Evolutionary conservation across 2,329 filamentous ascomycete species (phyloP), one percentile per base, ranked within the genome.

Genomic region (Colletotrichum sp.): DNA sequence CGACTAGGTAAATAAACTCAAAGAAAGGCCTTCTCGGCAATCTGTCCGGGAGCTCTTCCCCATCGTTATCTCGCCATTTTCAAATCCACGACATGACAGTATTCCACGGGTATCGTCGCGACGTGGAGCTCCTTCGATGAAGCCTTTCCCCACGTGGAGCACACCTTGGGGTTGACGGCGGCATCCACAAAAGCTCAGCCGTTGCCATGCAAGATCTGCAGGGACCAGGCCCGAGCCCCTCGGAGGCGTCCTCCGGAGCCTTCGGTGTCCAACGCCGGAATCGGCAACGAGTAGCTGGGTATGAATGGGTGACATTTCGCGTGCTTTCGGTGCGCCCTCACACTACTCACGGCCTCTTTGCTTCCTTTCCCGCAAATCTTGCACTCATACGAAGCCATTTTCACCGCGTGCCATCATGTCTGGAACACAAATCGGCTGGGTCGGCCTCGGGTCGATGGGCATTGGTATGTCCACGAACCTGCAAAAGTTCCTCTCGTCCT

Each of bases 401-500:
- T 24, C 44, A 21, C 2, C 44, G 44, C n/a, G 44, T 0, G 6
- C 10, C 1, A n/a, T 3, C 16, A 69, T 72, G 71, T 55, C 71
- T n/a, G 21, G 28, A 62, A 69, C 13, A 55, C 71, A 72, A 52
- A n/a, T 72, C 13, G 71, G 64, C 9, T 72, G 71, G 71, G 34
- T 69, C 10, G 85, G 85, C 76, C 85, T 87, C 66, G 85, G 85
- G 30, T 87, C 85, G 49, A 87, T 87, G 85, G 85, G 85, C 76
- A 83, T 85, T 0, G 83, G 83, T 9, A 83, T 83, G 1, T 83
- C 82, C 18, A 82, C 83, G 26, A 84, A 60, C 2, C 82, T 83
- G 5, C 82, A 84, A 79, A 84, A 80, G 66, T 91, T 93, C 79
- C 82, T 93, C 6, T 92, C 93, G 78, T 88, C 91, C 3, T 90